Conservation (phyloP, 179 eudicot species). For the Gypsophila paniculata region DNA sequence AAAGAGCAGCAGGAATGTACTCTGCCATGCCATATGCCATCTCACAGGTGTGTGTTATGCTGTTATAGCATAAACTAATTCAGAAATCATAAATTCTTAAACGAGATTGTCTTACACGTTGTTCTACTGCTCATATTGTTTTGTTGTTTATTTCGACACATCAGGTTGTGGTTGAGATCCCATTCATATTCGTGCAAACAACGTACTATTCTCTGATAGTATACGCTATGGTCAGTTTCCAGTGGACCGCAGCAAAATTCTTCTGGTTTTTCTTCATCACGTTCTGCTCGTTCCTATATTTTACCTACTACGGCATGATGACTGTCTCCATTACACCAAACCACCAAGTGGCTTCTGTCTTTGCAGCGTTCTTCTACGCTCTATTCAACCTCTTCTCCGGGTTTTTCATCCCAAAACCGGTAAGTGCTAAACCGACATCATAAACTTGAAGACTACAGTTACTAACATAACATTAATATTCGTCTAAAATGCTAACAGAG, state of each 20-base stretch:
- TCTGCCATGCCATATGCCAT: conserved; percentile 93
- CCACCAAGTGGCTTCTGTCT: conserved; percentile 75
- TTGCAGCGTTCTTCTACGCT: conserved; percentile 67
- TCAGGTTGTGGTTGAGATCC: conserved; percentile 74
- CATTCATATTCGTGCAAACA: conserved; percentile 64
- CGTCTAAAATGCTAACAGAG: conserved; percentile 8
- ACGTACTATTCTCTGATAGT: conserved; percentile 56
- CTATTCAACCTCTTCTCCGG: conserved; percentile 84
- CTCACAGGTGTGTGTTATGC: conserved; percentile 51
- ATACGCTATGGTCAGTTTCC: conserved; percentile 76
- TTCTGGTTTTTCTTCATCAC: conserved; percentile 77
- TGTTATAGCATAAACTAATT: not conserved
- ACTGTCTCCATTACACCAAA: conserved; percentile 82
- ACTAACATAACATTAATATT: not conserved
- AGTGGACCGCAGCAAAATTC: conserved; percentile 74
- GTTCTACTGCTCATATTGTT: not conserved
- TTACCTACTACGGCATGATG: conserved; percentile 98
- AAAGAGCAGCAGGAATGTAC: conserved; percentile 95
- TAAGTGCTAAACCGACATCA: conserved; percentile 32
- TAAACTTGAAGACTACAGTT: not conserved
- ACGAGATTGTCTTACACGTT: not conserved
- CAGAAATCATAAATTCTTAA: not conserved
- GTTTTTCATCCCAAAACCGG: conserved; percentile 81
- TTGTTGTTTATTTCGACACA: not conserved
- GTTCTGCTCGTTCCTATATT: conserved; percentile 73